Base-by-base conservation (phyloP, 2,329 filamentous ascomycete genomes). In the Penicillium nordicum region DNA sequence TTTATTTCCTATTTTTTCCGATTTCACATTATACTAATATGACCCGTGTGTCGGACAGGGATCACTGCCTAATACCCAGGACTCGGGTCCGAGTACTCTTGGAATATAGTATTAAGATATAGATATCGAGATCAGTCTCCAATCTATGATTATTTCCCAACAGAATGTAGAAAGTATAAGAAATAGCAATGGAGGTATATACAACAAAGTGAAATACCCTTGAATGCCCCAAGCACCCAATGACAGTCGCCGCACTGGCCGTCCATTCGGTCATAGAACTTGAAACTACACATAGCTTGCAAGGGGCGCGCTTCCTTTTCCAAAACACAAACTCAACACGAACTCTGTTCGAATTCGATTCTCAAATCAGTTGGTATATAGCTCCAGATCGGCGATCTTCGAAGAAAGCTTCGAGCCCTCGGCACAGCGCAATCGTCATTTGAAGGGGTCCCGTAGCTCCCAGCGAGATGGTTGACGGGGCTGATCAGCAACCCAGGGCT, bases 261-360 rank as follows among this genome's bases (percentile, higher is more conserved):
- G 38, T 43, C 29, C 8, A 43, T 6, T 25, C 16, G 29, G 49
- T 38, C 52, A 42, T 53, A 3, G 30, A 23, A 23, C 36, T 46
- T n/a, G 14, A 51, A 18, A 36, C 23, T 14, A 34, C 32, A 34
- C 32, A 50, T 21, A 48, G 7, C 30, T 61, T 23, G 61, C 61
- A 63, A 62, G 61, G 58, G 61, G 18, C 18, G 60, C 45, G 46
- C 38, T 40, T 34, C 8, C 9, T n/a, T 25, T 46, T 23, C 23
- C n/a, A 25, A 40, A 48, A 23, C 41, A 38, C 12, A 7, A 30
- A 9, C 21, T 40, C 8, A 34, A 36, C 11, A 32, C 29, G 50
- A 62, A 60, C 36, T 50, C 44, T 42, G 56, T 57, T 58, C 27
- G 9, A 36, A 21, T 41, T 41, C 23, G 43, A 47, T 62, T 36